A percentile compares a stretch with the other conserved stretches of the same genome.
Evolutionary conservation across 2,329 filamentous ascomycete genomes (phyloP).

Genomic region (Zalaria obscura): DNA sequence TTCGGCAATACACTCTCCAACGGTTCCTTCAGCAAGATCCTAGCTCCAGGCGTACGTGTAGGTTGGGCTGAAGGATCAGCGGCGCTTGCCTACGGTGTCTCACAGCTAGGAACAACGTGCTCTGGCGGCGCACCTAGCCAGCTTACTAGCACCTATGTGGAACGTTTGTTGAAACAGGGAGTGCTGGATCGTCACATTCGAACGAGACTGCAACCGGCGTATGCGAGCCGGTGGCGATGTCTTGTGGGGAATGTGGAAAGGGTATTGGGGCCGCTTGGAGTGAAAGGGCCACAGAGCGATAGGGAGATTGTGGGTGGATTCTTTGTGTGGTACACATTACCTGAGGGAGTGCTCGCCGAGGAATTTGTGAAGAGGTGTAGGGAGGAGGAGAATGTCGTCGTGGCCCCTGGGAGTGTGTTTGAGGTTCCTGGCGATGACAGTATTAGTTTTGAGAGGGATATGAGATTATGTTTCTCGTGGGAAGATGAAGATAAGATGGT

Average conservation of each 20-base stretch:
- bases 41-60: slow-evolving; percentile 64
- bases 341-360: slow-evolving; percentile 35
- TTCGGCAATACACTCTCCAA: slow-evolving; percentile 80
- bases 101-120: slow-evolving; percentile 41
- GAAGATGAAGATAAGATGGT: slow-evolving; percentile 50
- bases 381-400: slow-evolving; percentile 49
- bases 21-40: slow-evolving; percentile 80
- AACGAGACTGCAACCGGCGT: slow-evolving; percentile 39
- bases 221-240: slow-evolving; percentile 36
- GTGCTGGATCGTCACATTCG: slow-evolving; percentile 39
- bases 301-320: slow-evolving; percentile 58
- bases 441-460: slow-evolving; percentile 42
- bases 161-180: slow-evolving; percentile 37
- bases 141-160: slow-evolving; percentile 41
- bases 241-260: slow-evolving; percentile 46
- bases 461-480: slow-evolving; percentile 61
- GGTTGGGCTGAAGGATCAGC: slow-evolving; percentile 74
- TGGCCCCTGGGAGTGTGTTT: slow-evolving; percentile 58
- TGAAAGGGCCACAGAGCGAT: slow-evolving; percentile 31
- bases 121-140: slow-evolving; percentile 49
- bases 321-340: slow-evolving; percentile 68
- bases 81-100: slow-evolving; percentile 45
- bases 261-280: slow-evolving; percentile 49
- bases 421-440: slow-evolving; percentile 35
- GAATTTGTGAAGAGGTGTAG: slow-evolving; percentile 44